Conservation (phyloP, 768 basidiomycete genomes). For the Termitomyces sp. region DNA sequence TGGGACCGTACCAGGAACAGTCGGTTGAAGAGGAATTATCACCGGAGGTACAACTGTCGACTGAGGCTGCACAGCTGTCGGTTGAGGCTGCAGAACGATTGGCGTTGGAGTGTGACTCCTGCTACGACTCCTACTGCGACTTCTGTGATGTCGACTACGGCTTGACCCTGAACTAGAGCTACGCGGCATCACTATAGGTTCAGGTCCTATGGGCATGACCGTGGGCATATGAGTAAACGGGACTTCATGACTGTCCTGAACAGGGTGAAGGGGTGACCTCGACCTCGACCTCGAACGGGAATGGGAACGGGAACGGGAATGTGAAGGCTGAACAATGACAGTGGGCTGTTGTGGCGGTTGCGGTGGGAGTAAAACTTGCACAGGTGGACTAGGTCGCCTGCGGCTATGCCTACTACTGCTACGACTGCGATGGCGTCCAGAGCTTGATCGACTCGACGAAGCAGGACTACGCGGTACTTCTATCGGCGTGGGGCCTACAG, state of each 20-base stretch:
- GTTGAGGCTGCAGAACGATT: neutral
- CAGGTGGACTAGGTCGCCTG: neutral
- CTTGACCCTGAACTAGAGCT: neutral
- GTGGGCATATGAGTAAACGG: neutral
- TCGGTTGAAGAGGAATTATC: neutral
- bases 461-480: neutral
- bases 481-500: neutral
- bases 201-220: neutral
- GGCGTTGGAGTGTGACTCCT: neutral
- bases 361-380: neutral
- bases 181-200: neutral
- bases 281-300: conserved; percentile 2
- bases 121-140: neutral
- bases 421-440: neutral
- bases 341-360: neutral
- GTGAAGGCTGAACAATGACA: conserved; percentile 5
- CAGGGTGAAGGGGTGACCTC: neutral
- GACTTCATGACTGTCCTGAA: neutral
- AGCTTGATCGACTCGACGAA: conserved; percentile 1
- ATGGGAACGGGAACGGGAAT: conserved; percentile 1
- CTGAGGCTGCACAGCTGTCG: neutral
- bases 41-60: neutral
- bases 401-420: neutral
- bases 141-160: neutral
- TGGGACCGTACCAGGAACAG: neutral